Evolutionary conservation across 495 filamentous ascomycete genomes (phyloP).

Genomic region (Penicillium parvum): DNA sequence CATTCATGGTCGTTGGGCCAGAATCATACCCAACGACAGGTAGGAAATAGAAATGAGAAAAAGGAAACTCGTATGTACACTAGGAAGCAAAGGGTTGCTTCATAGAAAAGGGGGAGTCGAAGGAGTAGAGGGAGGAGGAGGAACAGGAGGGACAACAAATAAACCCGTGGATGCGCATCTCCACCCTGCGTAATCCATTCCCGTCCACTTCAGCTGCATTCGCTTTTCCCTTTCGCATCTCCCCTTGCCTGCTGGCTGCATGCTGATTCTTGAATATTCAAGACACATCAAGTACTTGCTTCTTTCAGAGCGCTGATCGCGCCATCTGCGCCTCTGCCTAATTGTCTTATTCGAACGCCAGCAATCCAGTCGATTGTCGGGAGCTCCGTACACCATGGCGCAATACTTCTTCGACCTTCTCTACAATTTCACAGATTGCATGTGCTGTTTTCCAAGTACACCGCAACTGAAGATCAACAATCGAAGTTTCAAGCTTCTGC

Average conservation of each 20-base stretch:
- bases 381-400: conserved; percentile 53
- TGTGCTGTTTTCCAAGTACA: conserved; percentile 90
- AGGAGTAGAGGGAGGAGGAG: too few species aligned
- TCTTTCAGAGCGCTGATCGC: neutral
- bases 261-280: too few species aligned
- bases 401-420: conserved; percentile 84
- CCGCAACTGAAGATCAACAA: conserved; percentile 94
- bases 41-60: conserved; percentile 1
- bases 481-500: conserved; percentile 89
- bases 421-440: conserved; percentile 87
- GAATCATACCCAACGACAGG: neutral
- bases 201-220: neutral
- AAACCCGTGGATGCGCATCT: conserved; percentile 13
- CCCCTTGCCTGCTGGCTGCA: neutral
- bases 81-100: too few species aligned
- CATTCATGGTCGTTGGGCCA: conserved; percentile 13
- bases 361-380: neutral
- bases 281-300: too few species aligned
- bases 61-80: conserved; percentile 8
- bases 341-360: neutral
- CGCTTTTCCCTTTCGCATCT: neutral
- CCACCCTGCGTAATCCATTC: conserved; percentile 18
- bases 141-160: conserved; percentile 28
- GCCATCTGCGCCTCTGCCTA: neutral
- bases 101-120: too few species aligned